Base-by-base conservation (phyloP, 768 basidiomycete genomes). In the Brasilioporus rufonigricans region DNA sequence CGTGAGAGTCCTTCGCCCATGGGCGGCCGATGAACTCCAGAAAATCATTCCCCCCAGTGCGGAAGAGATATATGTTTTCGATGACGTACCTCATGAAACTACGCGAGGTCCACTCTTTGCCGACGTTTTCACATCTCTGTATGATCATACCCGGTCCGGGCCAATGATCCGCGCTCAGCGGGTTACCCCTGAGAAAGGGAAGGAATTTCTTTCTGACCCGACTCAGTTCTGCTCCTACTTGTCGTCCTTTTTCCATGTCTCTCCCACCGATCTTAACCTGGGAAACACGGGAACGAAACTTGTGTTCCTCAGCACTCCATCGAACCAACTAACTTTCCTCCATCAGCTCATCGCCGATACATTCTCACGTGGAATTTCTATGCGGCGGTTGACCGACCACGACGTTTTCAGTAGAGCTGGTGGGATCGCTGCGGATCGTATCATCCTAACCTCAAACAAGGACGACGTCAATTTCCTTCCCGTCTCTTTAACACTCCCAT, bases 1-100 rank as follows among this genome's bases (percentile, higher is more conserved):
- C 43, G 86, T 93, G 49, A 86, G 89, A 58, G 85, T 91, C n/a
- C 77, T 92, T 49, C 83, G 89, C 44, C 90, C 93, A 23, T 94
- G 93, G 93, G 76, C 82, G 63, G 83, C 85, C 55, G 74, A 76
- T 19, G 79, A 81, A n/a, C 76, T 96, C 56, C 78, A 76, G 58
- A 68, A 65, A 14, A 70, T 79, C 24, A 65, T 95, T 32, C 93
- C 93, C 7, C 48, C 75, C 7, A 80, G 80, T 16, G 85, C 77
- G 21, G 77, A 73, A 62, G 72, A 71, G 24, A 73, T 95, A 8
- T 79, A 91, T 62, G 87, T 95, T 54, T 72, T 93, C 26, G 90
- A 92, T 57, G 92, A 95, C 58, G 87, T 90, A 12, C 81, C 86
- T 3, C 78, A 80, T 44, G 70, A 80, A 35, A 74, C 78, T 24